Evolutionary conservation across 1,284 basidiomycete species (phyloP).

Genomic region (Clitocybe nebularis): DNA sequence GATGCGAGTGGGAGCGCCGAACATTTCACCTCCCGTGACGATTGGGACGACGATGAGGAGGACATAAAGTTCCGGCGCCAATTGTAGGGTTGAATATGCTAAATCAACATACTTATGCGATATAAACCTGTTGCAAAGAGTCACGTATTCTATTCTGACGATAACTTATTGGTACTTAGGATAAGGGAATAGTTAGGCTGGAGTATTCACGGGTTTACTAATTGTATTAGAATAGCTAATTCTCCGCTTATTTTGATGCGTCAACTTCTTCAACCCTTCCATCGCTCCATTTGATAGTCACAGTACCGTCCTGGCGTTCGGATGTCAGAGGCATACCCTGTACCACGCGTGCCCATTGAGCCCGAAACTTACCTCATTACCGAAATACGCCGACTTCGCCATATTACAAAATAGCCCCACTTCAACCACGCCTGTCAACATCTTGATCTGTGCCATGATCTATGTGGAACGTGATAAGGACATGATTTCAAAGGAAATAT

Average conservation of each 20-base stretch:
- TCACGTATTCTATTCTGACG: too few species aligned
- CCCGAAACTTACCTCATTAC: conserved; percentile 65
- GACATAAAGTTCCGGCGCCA: too few species aligned
- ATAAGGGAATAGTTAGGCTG: background rate
- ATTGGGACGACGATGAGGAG: too few species aligned
- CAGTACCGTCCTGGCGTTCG: conserved; percentile 54
- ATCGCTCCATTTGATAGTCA: conserved; percentile 47
- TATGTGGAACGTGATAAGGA: conserved; percentile 22
- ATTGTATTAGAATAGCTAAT: background rate
- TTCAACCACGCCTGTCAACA: conserved; percentile 95
- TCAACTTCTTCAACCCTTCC: conserved; percentile 40
- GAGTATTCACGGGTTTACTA: background rate
- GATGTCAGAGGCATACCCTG: too few species aligned
- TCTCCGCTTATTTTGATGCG: background rate
- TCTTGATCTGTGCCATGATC: conserved; percentile 75
- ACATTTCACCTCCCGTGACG: too few species aligned
- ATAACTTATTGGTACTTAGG: background rate
- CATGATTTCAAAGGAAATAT: background rate
- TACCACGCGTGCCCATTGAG: too few species aligned
- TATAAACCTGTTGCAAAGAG: too few species aligned
- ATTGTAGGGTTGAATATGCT: too few species aligned
- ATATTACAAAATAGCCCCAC: conserved; percentile 94
- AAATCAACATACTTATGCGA: too few species aligned
- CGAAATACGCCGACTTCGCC: conserved; percentile 97
- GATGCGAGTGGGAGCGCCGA: too few species aligned